Evolutionary conservation across 139 green algal genomes (phyloP).

Genomic region (Trebouxia sp.): DNA sequence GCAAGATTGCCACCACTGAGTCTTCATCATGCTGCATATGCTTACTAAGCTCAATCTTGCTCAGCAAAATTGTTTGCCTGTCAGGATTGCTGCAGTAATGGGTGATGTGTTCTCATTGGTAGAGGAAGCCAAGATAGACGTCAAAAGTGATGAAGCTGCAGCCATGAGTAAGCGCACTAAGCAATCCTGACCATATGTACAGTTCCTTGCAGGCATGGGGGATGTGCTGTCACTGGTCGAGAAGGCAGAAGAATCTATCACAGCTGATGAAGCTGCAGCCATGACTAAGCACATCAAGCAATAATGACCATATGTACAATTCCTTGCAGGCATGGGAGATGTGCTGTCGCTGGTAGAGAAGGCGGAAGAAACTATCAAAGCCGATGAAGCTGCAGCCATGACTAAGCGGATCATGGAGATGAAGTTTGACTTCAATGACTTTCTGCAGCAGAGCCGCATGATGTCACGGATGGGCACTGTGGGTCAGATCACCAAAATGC

Average conservation of each 20-base stretch:
- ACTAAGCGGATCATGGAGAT: slow-evolving; percentile 79
- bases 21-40: no score
- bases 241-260: neutral
- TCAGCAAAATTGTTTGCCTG: no score
- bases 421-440: slow-evolving; percentile 99
- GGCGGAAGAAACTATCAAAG: slow-evolving; percentile 82
- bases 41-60: no score
- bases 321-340: slow-evolving; percentile 85
- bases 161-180: neutral
- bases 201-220: neutral
- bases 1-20: no score
- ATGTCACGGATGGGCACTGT: slow-evolving; percentile 93
- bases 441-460: slow-evolving; percentile 93
- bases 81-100: neutral
- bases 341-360: slow-evolving; percentile 96
- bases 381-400: slow-evolving; percentile 77
- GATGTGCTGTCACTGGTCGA: neutral
- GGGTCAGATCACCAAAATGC: slow-evolving; percentile 87
- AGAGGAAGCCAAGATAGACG: neutral
- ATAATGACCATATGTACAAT: neutral
- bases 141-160: neutral
- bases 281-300: neutral
- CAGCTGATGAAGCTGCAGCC: neutral
- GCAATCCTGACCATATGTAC: neutral
- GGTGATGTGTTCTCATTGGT: neutral